Evolutionary conservation across 2,329 filamentous ascomycete genomes (phyloP).

Genomic region (Cryoendolithus antarcticus): DNA sequence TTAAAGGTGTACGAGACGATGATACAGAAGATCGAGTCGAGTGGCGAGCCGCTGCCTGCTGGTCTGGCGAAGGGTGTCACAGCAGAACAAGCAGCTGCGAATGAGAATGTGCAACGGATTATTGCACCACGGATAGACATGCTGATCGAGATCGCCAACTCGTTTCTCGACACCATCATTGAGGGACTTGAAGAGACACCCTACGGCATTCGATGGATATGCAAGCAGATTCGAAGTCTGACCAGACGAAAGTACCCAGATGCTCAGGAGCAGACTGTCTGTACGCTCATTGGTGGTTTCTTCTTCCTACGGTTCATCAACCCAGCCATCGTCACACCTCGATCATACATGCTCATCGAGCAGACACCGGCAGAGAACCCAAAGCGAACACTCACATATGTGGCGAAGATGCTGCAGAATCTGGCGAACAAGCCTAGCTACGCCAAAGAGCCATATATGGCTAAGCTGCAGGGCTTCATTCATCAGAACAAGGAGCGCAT

Average conservation of each 20-base stretch:
- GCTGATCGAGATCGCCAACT: slow-evolving; percentile 90
- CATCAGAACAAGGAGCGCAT: slow-evolving; percentile 92
- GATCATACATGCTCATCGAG: slow-evolving; percentile 98
- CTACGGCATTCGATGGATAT: slow-evolving; percentile 98
- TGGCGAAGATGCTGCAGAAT: slow-evolving; percentile 96
- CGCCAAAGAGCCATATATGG: slow-evolving; percentile 98
- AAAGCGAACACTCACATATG: slow-evolving; percentile 75
- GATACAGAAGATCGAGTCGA: slow-evolving; percentile 83
- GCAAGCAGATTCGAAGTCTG: slow-evolving; percentile 95
- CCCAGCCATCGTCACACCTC: slow-evolving; percentile 91
- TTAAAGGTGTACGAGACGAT: slow-evolving; percentile 97
- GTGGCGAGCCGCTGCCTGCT: slow-evolving; percentile 66
- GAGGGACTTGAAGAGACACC: slow-evolving; percentile 88
- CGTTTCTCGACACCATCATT: slow-evolving; percentile 88
- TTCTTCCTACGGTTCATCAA: slow-evolving; percentile 99
- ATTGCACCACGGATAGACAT: slow-evolving; percentile 86
- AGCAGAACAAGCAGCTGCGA: slow-evolving; percentile 86
- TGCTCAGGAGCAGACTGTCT: slow-evolving; percentile 92
- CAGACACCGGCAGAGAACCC: slow-evolving; percentile 82
- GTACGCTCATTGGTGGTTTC: slow-evolving; percentile 94
- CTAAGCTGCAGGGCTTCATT: slow-evolving; percentile 86
- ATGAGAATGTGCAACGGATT: slow-evolving; percentile 83
- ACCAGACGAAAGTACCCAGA: slow-evolving; percentile 96
- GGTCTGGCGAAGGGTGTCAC: slow-evolving; percentile 79
- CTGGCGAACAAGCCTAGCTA: slow-evolving; percentile 97